phyloP scores from a whole-genome alignment of 2,329 filamentous ascomycete species.

The Aureobasidium leucospermi region DNA sequence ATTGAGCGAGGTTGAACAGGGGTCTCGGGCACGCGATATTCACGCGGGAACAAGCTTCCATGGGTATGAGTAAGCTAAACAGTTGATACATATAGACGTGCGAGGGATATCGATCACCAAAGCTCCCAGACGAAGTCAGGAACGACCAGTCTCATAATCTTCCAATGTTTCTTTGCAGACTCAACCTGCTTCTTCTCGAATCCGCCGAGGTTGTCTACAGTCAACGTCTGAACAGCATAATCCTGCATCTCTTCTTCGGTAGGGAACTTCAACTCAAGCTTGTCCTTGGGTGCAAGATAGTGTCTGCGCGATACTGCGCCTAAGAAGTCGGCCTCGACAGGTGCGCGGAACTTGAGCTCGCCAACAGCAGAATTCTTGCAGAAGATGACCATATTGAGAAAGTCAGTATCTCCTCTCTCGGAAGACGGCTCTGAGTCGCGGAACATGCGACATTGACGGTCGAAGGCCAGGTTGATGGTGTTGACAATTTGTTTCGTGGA shows the following conservation, averaged over 20 bases:
- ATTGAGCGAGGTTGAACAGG: not conserved
- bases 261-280: conserved; percentile 48
- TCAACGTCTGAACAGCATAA: conserved; percentile 45
- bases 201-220: conserved; percentile 55
- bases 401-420: conserved; percentile 46
- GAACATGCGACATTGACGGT: conserved; percentile 76
- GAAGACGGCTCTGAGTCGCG: conserved; percentile 57
- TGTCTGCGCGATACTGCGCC: conserved; percentile 61
- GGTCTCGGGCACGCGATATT: not conserved
- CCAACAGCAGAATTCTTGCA: conserved; percentile 43
- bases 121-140: conserved; percentile 75
- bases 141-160: conserved; percentile 79
- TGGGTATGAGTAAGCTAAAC: too few relatives aligned
- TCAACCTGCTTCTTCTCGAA: conserved; percentile 65
- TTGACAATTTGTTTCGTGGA: conserved; percentile 71
- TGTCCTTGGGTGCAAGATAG: conserved; percentile 65
- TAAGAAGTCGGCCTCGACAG: conserved; percentile 60
- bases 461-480: conserved; percentile 76
- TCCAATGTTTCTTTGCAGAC: conserved; percentile 81
- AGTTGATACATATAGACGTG: not conserved
- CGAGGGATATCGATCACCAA: conserved; percentile 53
- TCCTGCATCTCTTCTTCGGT: conserved; percentile 29
- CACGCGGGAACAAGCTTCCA: too few relatives aligned
- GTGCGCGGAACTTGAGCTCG: conserved; percentile 54
- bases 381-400: conserved; percentile 95